These are phyloP conservation scores for Isatis tinctoria DNA, from an alignment of 345 rosid genomes.

Conservation along the genomic window DNA sequence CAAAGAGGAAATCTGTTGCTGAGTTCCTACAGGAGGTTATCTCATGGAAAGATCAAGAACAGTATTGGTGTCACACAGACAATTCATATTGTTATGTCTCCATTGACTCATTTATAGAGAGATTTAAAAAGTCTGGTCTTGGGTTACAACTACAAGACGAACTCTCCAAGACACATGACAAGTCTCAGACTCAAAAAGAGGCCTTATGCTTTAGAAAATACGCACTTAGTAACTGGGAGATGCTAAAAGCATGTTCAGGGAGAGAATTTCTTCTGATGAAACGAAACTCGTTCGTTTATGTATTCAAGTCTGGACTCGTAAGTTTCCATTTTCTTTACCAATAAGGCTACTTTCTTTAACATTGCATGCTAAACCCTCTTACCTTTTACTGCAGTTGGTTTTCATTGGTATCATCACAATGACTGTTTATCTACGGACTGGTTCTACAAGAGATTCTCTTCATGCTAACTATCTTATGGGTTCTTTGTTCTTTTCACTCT, in stretches of 20 bases:
- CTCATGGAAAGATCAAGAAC: slow-evolving; percentile 50
- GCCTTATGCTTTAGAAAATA: slow-evolving; percentile 34
- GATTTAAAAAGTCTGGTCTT: slow-evolving; percentile 28
- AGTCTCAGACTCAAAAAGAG: slow-evolving; percentile 15
- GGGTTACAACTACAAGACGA: slow-evolving; percentile 31
- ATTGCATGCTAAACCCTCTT: not conserved
- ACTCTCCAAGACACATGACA: slow-evolving; percentile 30
- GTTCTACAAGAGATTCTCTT: slow-evolving; percentile 25
- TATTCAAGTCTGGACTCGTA: slow-evolving; percentile 42
- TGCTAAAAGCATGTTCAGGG: slow-evolving; percentile 41
- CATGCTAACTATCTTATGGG: slow-evolving; percentile 44
- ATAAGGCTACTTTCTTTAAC: not conserved
- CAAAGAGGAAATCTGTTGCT: slow-evolving; percentile 75
- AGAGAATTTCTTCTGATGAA: slow-evolving; percentile 52
- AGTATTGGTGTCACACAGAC: slow-evolving; percentile 38
- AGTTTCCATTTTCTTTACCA: not conserved
- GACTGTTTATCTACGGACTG: slow-evolving; percentile 40
- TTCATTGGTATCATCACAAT: slow-evolving; percentile 33
- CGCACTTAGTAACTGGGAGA: slow-evolving; percentile 38
- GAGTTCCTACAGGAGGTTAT: slow-evolving; percentile 81
- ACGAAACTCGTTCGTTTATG: slow-evolving; percentile 41
- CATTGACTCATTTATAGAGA: slow-evolving; percentile 30
- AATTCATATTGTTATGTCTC: slow-evolving; percentile 36
- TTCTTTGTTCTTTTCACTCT: slow-evolving; percentile 31
- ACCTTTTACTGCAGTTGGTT: slow-evolving; percentile 20